Conservation (phyloP, 148 eudicot species). For the Arctostaphylos glauca region DNA sequence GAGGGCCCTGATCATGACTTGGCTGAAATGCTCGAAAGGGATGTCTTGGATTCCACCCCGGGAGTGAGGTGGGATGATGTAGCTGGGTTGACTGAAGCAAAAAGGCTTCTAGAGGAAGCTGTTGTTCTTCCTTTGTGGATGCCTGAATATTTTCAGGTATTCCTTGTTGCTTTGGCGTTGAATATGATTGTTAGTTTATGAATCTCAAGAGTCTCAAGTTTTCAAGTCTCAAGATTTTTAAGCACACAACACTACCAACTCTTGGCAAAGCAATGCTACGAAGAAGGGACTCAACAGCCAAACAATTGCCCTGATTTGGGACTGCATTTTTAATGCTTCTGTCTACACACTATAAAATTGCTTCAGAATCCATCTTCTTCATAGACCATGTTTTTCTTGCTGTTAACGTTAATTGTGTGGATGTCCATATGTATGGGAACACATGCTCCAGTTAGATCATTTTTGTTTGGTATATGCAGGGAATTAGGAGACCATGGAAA, state of each 20-base stretch:
- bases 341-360: neutral
- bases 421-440: neutral
- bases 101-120: conserved; percentile 98
- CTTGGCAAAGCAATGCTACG: neutral
- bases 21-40: conserved; percentile 99
- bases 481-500: conserved; percentile 98
- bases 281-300: neutral
- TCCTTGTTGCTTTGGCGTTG: neutral
- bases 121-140: conserved; percentile 98
- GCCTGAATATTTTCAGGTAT: conserved; percentile 99
- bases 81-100: conserved; percentile 94
- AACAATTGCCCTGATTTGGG: neutral
- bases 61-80: conserved; percentile 99
- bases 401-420: neutral
- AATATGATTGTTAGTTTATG: conserved; percentile 1
- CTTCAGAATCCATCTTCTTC: neutral
- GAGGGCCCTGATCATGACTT: conserved; percentile 97
- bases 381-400: neutral
- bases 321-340: neutral
- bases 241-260: neutral
- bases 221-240: neutral
- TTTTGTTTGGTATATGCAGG: conserved; percentile 39
- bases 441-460: neutral
- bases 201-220: neutral
- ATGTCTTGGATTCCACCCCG: conserved; percentile 87